Percentiles rank a stretch among this genome's conserved stretches.
Evolutionary conservation across 2,329 filamentous ascomycete genomes (phyloP).

Genomic region (Epichloe gansuensis): DNA sequence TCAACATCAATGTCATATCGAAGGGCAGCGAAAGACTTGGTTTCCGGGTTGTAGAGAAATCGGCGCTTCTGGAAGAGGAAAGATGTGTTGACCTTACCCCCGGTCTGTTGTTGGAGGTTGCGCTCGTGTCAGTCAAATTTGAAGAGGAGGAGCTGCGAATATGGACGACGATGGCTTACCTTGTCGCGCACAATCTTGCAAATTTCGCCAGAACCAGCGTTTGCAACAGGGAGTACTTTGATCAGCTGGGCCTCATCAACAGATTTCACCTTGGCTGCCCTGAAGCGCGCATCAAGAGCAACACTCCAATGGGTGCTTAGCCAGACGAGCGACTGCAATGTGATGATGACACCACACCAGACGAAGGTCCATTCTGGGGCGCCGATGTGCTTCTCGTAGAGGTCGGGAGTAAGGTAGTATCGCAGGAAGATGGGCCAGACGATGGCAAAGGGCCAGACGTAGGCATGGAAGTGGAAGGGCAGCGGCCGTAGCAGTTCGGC

Average conservation of each 20-base stretch:
- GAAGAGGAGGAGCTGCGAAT: neutral
- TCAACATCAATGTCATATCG: constrained; percentile 73
- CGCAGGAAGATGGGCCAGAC: constrained; percentile 86
- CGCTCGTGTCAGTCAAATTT: neutral
- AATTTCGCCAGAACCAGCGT: constrained; percentile 82
- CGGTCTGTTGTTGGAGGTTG: constrained; percentile 32
- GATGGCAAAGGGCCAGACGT: constrained; percentile 85
- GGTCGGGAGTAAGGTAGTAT: constrained; percentile 69
- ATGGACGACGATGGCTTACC: constrained; percentile 23
- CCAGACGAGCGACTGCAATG: constrained; percentile 79
- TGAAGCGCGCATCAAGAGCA: constrained; percentile 70
- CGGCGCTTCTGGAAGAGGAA: constrained; percentile 98
- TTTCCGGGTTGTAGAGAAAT: constrained; percentile 68
- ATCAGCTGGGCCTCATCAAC: constrained; percentile 70
- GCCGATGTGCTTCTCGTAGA: constrained; percentile 83
- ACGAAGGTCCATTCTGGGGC: constrained; percentile 98
- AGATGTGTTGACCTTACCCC: constrained; percentile 63
- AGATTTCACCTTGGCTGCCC: constrained; percentile 54
- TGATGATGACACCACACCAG: constrained; percentile 79
- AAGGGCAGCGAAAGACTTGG: constrained; percentile 67
- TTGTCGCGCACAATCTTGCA: constrained; percentile 68
- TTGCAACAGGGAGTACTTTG: constrained; percentile 82
- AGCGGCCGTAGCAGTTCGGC: constrained; percentile 83
- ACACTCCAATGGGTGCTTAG: constrained; percentile 97
- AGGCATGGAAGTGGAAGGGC: constrained; percentile 67